Conservation (phyloP, 108 stramenopile species). For the Schizochytrium sp. region DNA sequence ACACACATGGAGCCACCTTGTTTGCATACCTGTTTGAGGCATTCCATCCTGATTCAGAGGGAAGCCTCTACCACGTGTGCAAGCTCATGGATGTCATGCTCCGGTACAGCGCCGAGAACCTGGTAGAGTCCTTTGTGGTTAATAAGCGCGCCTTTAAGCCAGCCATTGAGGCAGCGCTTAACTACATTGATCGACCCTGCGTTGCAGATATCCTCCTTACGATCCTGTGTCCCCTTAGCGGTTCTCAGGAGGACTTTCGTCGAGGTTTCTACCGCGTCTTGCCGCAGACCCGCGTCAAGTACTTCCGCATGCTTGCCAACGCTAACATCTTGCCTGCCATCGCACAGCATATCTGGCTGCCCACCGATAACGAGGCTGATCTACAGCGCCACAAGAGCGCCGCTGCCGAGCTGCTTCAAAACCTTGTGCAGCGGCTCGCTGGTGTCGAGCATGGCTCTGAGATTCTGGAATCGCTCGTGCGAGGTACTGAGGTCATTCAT, state of each 20-base stretch:
- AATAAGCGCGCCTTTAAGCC: constrained; percentile 54
- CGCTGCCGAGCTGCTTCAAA: constrained; percentile 55
- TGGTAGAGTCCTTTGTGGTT: constrained; percentile 26
- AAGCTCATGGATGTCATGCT: constrained; percentile 52
- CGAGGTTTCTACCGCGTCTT: neutral
- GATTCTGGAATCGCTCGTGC: constrained; percentile 13
- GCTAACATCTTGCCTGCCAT: constrained; percentile 7
- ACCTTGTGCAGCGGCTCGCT: neutral
- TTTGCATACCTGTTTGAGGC: constrained; percentile 44
- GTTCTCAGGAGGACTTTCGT: neutral
- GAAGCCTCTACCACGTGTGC: constrained; percentile 57
- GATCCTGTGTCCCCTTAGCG: constrained; percentile 31
- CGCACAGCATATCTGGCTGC: constrained; percentile 41
- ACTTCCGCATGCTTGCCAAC: constrained; percentile 38
- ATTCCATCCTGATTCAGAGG: constrained; percentile 17
- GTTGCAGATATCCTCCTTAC: constrained; percentile 34
- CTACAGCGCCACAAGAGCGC: constrained; percentile 38
- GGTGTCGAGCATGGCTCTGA: constrained; percentile 35
- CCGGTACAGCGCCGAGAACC: constrained; percentile 20
- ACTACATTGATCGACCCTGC: constrained; percentile 35
- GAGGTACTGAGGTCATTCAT: constrained; percentile 14
- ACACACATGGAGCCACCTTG: neutral
- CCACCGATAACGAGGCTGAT: neutral
- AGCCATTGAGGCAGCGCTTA: constrained; percentile 14
- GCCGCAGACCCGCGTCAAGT: constrained; percentile 20